Conservation (phyloP, 2,329 filamentous ascomycete genomes). For the Geosmithia flava region DNA sequence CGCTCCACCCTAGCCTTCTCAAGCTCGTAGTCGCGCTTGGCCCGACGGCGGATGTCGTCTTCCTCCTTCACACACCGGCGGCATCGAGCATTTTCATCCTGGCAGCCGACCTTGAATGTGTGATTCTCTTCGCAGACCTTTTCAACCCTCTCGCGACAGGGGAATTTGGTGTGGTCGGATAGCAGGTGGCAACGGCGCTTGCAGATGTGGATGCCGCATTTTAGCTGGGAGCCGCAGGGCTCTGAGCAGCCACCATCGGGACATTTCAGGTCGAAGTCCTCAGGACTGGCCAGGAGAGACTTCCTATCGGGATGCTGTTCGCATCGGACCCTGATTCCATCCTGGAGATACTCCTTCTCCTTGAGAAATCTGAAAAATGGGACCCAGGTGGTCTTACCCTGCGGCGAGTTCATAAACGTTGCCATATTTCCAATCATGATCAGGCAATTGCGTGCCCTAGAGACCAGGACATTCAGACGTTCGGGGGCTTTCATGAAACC, state of each 20-base stretch:
- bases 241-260: conserved; percentile 60
- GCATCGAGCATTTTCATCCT: conserved; percentile 26
- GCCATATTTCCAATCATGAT: conserved; percentile 32
- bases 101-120: conserved; percentile 31
- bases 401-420: conserved; percentile 48
- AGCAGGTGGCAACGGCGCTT: background rate
- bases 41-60: conserved; percentile 25
- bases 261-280: conserved; percentile 48
- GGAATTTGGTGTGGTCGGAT: background rate
- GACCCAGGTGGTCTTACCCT: conserved; percentile 32
- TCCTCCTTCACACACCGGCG: conserved; percentile 37
- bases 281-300: conserved; percentile 29
- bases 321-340: conserved; percentile 49
- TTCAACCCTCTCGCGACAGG: conserved; percentile 16
- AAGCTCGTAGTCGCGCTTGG: conserved; percentile 33
- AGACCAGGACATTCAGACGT: conserved; percentile 57
- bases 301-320: conserved; percentile 41
- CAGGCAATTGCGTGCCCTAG: conserved; percentile 56
- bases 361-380: conserved; percentile 45
- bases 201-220: background rate
- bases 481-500: conserved; percentile 58
- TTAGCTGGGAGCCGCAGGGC: conserved; percentile 37
- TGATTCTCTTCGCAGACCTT: conserved; percentile 42
- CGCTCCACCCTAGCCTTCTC: conserved; percentile 32
- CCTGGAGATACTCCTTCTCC: conserved; percentile 34